Evolutionary conservation across 2,329 filamentous ascomycete genomes (phyloP).

Genomic region (Talaromyces sp.): DNA sequence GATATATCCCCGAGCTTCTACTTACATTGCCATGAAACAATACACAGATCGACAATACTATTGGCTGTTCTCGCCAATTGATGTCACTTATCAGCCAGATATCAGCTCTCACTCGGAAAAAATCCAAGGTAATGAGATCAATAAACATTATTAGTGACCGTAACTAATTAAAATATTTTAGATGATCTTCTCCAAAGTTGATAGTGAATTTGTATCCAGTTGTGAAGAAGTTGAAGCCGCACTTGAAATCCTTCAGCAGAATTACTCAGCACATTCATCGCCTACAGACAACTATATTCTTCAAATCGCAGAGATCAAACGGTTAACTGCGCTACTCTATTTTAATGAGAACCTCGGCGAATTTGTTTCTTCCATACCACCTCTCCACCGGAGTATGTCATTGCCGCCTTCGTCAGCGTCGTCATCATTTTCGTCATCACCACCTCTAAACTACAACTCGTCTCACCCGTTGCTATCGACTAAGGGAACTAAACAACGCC

Average conservation of each 20-base stretch:
- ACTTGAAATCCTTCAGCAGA: constrained; percentile 14
- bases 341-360: constrained; percentile 17
- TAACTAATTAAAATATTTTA: neutral
- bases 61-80: constrained; percentile 27
- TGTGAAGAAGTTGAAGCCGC: constrained; percentile 11
- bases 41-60: constrained; percentile 23
- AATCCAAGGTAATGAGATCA: constrained; percentile 9
- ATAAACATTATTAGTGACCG: neutral
- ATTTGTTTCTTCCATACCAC: neutral
- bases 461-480: neutral
- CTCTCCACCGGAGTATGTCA: neutral
- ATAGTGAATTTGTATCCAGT: neutral
- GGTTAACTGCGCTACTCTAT: constrained; percentile 25
- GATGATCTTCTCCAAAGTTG: neutral
- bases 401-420: neutral
- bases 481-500: constrained; percentile 10
- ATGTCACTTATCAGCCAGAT: constrained; percentile 22
- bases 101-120: constrained; percentile 13
- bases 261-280: constrained; percentile 14
- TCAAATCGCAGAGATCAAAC: constrained; percentile 24
- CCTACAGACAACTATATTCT: constrained; percentile 16
- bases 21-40: neutral
- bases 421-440: neutral
- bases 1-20: neutral
- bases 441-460: neutral